Conservation (phyloP, 163 green algal genomes). For the Scenedesmus sp. region DNA sequence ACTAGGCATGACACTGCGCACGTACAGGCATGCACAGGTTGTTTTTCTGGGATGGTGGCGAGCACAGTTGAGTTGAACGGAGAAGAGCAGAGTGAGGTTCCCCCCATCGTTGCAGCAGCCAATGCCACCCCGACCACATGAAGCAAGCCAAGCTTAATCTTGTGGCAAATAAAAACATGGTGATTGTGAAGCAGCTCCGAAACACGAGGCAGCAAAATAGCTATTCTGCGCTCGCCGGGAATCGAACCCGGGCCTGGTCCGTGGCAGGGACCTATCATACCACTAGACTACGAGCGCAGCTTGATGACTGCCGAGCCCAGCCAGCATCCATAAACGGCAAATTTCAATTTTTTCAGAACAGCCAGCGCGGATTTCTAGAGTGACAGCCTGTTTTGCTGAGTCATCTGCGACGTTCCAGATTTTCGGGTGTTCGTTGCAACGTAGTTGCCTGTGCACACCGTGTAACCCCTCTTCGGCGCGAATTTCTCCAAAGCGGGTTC, state of each 20-base stretch:
- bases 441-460: no score
- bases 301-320: not conserved
- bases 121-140: no score
- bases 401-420: no score
- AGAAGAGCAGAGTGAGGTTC: no score
- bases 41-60: no score
- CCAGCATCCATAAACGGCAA: not conserved
- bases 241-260: conserved; percentile 39
- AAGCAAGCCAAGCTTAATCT: not conserved
- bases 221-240: conserved; percentile 16
- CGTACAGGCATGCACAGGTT: no score
- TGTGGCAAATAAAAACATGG: not conserved
- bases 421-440: no score
- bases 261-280: conserved; percentile 42
- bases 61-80: no score
- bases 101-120: no score
- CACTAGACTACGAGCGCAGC: conserved; percentile 36
- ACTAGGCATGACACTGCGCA: no score
- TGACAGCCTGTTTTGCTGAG: not conserved
- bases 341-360: not conserved
- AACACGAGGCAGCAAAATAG: not conserved
- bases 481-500: no score
- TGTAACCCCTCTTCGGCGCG: no score
- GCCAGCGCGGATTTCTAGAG: not conserved
- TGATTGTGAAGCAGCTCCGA: not conserved